Percentiles rank a stretch among this genome's conserved stretches.
Conservation (phyloP, 2,329 filamentous ascomycete genomes). For the Bipolaris gigantea region DNA sequence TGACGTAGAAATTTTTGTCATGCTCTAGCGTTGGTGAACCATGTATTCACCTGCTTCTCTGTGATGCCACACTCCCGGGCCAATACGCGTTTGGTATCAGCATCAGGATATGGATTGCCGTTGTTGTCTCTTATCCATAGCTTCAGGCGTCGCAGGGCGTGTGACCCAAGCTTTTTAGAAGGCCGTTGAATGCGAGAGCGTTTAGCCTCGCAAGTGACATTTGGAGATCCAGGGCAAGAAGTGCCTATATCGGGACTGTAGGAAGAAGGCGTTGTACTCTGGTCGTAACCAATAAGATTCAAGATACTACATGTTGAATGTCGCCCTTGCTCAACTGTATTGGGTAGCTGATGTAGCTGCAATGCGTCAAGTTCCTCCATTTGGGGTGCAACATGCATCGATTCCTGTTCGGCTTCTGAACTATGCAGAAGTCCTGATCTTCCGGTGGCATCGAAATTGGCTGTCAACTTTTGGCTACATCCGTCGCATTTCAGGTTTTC, state of each 20-base stretch:
- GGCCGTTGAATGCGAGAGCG: slow-evolving; percentile 35
- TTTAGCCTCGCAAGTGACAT: slow-evolving; percentile 17
- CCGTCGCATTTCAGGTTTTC: slow-evolving; percentile 26
- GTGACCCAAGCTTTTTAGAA: slow-evolving; percentile 33
- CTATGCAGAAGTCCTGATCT: background rate
- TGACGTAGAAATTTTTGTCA: slow-evolving; percentile 27
- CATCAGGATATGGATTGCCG: slow-evolving; percentile 37
- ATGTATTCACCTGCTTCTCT: slow-evolving; percentile 41
- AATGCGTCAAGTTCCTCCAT: background rate
- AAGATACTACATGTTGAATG: slow-evolving; percentile 32
- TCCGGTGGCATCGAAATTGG: background rate
- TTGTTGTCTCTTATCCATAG: slow-evolving; percentile 35
- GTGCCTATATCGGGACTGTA: slow-evolving; percentile 14
- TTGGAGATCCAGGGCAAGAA: slow-evolving; percentile 16
- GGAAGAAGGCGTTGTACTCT: slow-evolving; percentile 14
- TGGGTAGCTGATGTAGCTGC: background rate
- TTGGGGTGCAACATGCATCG: background rate
- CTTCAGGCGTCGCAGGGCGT: slow-evolving; percentile 32
- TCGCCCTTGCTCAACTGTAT: slow-evolving; percentile 1
- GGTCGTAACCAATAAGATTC: slow-evolving; percentile 16
- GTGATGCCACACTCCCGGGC: slow-evolving; percentile 38
- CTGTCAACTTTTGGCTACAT: slow-evolving; percentile 17
- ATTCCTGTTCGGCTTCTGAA: background rate
- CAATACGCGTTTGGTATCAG: slow-evolving; percentile 33
- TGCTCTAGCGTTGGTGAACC: slow-evolving; percentile 43